A percentile compares a stretch with the other conserved stretches of the same genome.
phyloP scores from a whole-genome alignment of 345 rosid genomes.

The Salix suchowensis region DNA sequence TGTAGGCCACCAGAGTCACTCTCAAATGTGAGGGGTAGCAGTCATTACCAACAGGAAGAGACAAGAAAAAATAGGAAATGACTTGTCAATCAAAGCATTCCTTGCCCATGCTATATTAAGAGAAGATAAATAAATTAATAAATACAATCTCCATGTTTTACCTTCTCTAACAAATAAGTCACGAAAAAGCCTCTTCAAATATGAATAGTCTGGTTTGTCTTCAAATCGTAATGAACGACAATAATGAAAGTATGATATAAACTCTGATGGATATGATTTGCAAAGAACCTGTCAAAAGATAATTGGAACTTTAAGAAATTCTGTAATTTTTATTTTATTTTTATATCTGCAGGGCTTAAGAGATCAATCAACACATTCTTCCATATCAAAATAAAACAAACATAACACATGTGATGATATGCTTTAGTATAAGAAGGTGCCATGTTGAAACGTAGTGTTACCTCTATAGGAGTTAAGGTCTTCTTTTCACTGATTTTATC shows the following conservation, averaged over 20 bases:
- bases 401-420: too few relatives aligned
- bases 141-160: background rate
- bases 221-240: slow-evolving; percentile 28
- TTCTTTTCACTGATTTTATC: slow-evolving; percentile 30
- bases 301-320: background rate
- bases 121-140: background rate
- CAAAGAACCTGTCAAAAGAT: slow-evolving; percentile 18
- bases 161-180: slow-evolving; percentile 30
- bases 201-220: slow-evolving; percentile 29
- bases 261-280: slow-evolving; percentile 29
- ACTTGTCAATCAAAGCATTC: background rate
- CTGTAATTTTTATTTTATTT: background rate
- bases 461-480: slow-evolving; percentile 30
- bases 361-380: too few relatives aligned
- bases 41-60: background rate
- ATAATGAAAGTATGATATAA: slow-evolving; percentile 28
- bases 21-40: background rate
- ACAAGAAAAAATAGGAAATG: background rate
- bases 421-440: too few relatives aligned
- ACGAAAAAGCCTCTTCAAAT: slow-evolving; percentile 27
- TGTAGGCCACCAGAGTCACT: background rate
- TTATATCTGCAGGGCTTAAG: too few relatives aligned
- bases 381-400: too few relatives aligned
- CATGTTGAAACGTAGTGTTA: background rate
- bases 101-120: background rate